These are phyloP conservation scores for Monilinia polystroma DNA, from an alignment of 2,329 filamentous ascomycete genomes.

Conservation along the genomic window DNA sequence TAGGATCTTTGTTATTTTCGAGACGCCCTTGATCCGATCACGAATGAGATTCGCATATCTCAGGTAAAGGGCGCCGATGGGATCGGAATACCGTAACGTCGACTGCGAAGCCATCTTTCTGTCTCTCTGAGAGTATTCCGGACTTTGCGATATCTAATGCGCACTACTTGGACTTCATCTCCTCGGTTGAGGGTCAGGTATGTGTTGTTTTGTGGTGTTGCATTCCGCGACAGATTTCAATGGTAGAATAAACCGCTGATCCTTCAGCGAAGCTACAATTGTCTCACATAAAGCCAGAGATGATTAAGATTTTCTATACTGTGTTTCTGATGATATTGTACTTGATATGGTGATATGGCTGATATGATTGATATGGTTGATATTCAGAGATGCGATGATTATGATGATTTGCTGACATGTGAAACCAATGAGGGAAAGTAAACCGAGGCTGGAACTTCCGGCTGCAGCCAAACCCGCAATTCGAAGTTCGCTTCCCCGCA, in stretches of 20 bases:
- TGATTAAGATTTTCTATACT: background rate
- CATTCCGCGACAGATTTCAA: slow-evolving; percentile 14
- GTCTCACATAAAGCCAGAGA: slow-evolving; percentile 13
- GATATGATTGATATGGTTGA: background rate
- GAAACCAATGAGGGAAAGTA: slow-evolving; percentile 4
- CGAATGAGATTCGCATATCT: slow-evolving; percentile 57
- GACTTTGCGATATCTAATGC: slow-evolving; percentile 13
- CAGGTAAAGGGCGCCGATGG: slow-evolving; percentile 62
- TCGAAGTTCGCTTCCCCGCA: slow-evolving; percentile 22
- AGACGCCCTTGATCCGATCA: slow-evolving; percentile 59
- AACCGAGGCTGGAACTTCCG: slow-evolving; percentile 21
- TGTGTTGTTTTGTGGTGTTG: background rate
- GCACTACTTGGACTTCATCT: slow-evolving; percentile 18
- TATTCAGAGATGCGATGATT: slow-evolving; percentile 9
- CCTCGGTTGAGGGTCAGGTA: slow-evolving; percentile 11
- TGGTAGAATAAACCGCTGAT: background rate
- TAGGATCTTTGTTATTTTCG: slow-evolving; percentile 69
- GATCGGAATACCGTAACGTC: slow-evolving; percentile 71
- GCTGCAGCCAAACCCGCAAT: slow-evolving; percentile 4
- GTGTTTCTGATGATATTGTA: background rate
- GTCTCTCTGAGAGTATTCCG: background rate
- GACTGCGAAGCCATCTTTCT: slow-evolving; percentile 81
- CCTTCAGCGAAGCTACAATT: slow-evolving; percentile 14
- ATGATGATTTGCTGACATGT: slow-evolving; percentile 15
- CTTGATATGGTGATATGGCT: background rate